phyloP scores from a whole-genome alignment of 2,329 filamentous ascomycete species.

The Pseudogymnoascus sp. region DNA sequence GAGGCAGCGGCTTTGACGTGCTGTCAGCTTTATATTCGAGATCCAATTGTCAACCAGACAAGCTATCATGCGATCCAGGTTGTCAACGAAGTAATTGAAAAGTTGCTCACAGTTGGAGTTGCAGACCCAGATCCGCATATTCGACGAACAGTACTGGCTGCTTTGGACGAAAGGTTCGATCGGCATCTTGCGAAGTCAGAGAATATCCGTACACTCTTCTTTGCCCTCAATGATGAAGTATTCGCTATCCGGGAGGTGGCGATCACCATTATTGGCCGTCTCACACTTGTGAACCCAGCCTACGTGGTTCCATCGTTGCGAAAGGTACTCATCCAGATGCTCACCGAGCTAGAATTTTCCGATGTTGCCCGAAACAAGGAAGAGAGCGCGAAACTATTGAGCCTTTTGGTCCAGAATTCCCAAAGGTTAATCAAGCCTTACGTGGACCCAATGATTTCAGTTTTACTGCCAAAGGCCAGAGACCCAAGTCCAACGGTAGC shows the following conservation, averaged over 20 bases:
- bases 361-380: slow-evolving; percentile 92
- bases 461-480: slow-evolving; percentile 84
- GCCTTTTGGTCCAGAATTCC: slow-evolving; percentile 85
- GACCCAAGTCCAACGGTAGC: slow-evolving; percentile 83
- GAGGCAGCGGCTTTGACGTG: slow-evolving; percentile 94
- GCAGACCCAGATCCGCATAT: slow-evolving; percentile 88
- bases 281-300: slow-evolving; percentile 86
- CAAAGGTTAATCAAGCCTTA: slow-evolving; percentile 92
- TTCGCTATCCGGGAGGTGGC: slow-evolving; percentile 90
- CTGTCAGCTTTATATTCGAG: slow-evolving; percentile 92
- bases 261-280: slow-evolving; percentile 89
- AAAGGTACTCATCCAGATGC: slow-evolving; percentile 89
- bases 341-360: slow-evolving; percentile 93
- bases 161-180: slow-evolving; percentile 89
- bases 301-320: slow-evolving; percentile 94
- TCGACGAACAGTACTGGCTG: slow-evolving; percentile 75
- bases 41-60: slow-evolving; percentile 96
- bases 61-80: slow-evolving; percentile 96
- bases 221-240: slow-evolving; percentile 89
- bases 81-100: slow-evolving; percentile 95
- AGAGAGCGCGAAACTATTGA: slow-evolving; percentile 88
- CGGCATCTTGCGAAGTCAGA: slow-evolving; percentile 94
- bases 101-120: slow-evolving; percentile 86
- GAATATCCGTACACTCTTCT: slow-evolving; percentile 90
- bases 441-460: slow-evolving; percentile 90